Percentiles rank a stretch among this genome's conserved stretches.
phyloP scores from a whole-genome alignment of 1,139 yeast genomes.

The Candida pseudoviswanathii region DNA sequence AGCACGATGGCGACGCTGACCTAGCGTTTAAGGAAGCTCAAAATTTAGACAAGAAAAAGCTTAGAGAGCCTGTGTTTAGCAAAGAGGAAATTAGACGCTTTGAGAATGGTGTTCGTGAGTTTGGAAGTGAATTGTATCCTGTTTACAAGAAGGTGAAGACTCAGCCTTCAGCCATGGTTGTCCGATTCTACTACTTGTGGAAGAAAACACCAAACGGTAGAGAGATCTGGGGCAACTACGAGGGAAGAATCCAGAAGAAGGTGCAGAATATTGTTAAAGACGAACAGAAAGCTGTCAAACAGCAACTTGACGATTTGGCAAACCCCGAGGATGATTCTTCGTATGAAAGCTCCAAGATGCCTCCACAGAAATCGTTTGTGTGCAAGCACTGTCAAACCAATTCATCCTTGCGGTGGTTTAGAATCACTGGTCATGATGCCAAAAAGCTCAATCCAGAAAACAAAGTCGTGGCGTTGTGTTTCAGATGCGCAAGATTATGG shows the following conservation, averaged over 20 bases:
- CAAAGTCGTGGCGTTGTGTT: constrained; percentile 62
- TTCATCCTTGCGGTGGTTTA: constrained; percentile 64
- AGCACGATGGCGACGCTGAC: constrained; percentile 49
- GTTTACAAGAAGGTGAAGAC: constrained; percentile 69
- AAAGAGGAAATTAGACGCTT: constrained; percentile 65
- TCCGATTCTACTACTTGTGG: constrained; percentile 87
- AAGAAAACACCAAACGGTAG: constrained; percentile 80
- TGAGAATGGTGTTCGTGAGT: constrained; percentile 71
- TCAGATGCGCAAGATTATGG: constrained; percentile 90
- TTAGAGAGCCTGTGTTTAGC: constrained; percentile 77
- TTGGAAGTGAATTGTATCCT: constrained; percentile 81
- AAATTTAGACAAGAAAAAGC: constrained; percentile 53
- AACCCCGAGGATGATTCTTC: constrained; percentile 74
- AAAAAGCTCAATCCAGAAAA: constrained; percentile 28
- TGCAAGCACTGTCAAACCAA: constrained; percentile 68
- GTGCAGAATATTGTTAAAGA: constrained; percentile 38
- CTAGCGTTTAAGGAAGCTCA: constrained; percentile 43
- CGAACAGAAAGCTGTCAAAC: constrained; percentile 19
- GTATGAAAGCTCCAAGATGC: constrained; percentile 56
- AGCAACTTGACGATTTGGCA: constrained; percentile 43
- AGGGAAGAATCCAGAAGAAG: constrained; percentile 67
- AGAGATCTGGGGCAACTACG: constrained; percentile 79
- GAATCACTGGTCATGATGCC: constrained; percentile 65
- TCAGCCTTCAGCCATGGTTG: constrained; percentile 75
- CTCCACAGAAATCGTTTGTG: constrained; percentile 37